Evolutionary conservation across 345 rosid genomes (phyloP).

Genomic region (Lumnitzera racemosa): DNA sequence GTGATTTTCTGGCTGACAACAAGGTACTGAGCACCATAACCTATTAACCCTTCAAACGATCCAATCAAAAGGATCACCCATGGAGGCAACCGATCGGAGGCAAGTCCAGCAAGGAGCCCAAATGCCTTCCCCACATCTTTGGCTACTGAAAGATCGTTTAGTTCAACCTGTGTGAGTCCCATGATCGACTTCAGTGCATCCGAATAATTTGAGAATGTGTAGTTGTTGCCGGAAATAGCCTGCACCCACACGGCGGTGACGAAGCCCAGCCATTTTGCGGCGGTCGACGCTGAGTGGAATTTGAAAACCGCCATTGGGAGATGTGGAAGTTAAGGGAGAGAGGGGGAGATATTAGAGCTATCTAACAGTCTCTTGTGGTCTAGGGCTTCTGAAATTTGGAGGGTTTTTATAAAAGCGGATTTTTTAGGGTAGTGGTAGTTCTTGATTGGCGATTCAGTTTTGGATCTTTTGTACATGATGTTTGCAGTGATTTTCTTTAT

Average conservation of each 20-base stretch:
- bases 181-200: conserved; percentile 76
- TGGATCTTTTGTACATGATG: too few relatives aligned
- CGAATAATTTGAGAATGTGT: conserved; percentile 89
- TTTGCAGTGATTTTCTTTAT: too few relatives aligned
- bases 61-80: conserved; percentile 68
- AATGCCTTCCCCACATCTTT: conserved; percentile 95
- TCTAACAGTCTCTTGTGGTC: background rate
- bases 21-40: conserved; percentile 93
- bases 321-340: conserved; percentile 7
- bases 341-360: background rate
- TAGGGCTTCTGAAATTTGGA: too few relatives aligned
- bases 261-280: conserved; percentile 89
- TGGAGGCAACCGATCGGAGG: conserved; percentile 74
- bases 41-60: conserved; percentile 74
- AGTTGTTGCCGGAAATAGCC: conserved; percentile 86
- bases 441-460: too few relatives aligned
- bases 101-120: conserved; percentile 85
- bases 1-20: conserved; percentile 67
- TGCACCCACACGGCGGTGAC: conserved; percentile 96
- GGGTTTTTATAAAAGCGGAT: too few relatives aligned
- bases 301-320: conserved; percentile 4
- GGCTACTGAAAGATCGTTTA: conserved; percentile 76
- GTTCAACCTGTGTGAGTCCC: conserved; percentile 75
- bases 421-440: too few relatives aligned
- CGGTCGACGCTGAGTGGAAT: conserved; percentile 12